These are phyloP conservation scores for Rosa lucieae DNA, from an alignment of 306 rosid genomes.

Conservation along the genomic window DNA sequence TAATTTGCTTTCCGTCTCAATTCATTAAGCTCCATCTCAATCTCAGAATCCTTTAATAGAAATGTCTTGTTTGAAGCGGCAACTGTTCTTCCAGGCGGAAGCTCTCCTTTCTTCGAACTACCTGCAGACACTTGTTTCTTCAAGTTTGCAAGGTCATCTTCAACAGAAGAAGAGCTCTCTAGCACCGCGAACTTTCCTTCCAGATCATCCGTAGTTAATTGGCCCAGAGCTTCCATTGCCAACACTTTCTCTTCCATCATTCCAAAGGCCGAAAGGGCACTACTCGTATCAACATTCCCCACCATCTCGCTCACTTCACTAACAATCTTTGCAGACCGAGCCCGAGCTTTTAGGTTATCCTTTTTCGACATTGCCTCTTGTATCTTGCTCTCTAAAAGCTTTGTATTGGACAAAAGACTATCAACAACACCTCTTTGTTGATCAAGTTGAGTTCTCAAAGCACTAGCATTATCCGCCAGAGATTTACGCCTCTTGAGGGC, in stretches of 20 bases:
- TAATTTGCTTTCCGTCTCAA: constrained; percentile 56
- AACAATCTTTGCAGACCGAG: constrained; percentile 91
- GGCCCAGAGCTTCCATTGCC: constrained; percentile 98
- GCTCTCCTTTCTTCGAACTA: constrained; percentile 83
- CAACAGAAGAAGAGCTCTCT: constrained; percentile 69
- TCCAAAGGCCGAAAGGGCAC: constrained; percentile 89
- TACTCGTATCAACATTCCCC: constrained; percentile 86
- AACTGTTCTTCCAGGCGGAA: constrained; percentile 83
- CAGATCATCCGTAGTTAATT: constrained; percentile 80
- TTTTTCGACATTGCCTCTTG: constrained; percentile 89
- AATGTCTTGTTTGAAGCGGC: constrained; percentile 34
- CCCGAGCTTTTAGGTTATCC: constrained; percentile 92
- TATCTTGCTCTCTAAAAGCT: constrained; percentile 95
- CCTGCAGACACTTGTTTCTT: constrained; percentile 58
- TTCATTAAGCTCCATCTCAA: constrained; percentile 74
- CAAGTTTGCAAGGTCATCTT: constrained; percentile 47
- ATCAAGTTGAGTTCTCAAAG: constrained; percentile 88
- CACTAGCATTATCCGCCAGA: constrained; percentile 83
- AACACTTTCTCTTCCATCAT: constrained; percentile 97
- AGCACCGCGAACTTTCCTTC: constrained; percentile 93
- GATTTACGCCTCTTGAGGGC: constrained; percentile 91
- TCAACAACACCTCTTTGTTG: constrained; percentile 91
- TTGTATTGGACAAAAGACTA: constrained; percentile 82
- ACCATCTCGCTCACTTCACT: constrained; percentile 84
- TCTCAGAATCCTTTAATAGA: constrained; percentile 72